These are phyloP conservation scores for Phytophthora quininea DNA, from an alignment of 352 stramenopile species.

Conservation along the genomic window DNA sequence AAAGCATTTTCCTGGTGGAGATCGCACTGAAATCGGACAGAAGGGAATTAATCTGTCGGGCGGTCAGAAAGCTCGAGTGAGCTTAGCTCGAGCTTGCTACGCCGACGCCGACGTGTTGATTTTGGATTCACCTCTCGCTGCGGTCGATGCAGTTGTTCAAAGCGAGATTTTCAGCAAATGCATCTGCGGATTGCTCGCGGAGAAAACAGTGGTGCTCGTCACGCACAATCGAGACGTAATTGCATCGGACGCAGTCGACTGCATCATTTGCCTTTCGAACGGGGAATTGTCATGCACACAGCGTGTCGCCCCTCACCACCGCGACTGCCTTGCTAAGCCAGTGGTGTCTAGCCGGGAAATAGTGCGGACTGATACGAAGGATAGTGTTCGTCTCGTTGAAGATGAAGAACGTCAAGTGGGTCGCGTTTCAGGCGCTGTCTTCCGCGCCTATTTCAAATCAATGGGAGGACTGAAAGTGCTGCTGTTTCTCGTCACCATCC, in stretches of 20 bases:
- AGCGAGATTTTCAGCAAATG: slow-evolving; percentile 83
- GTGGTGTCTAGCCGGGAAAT: not conserved
- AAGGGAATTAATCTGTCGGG: slow-evolving; percentile 94
- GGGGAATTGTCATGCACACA: not conserved
- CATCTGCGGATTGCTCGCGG: slow-evolving; percentile 27
- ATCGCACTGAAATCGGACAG: slow-evolving; percentile 95
- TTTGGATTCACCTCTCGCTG: slow-evolving; percentile 82
- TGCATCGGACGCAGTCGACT: slow-evolving; percentile 24
- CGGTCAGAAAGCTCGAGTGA: slow-evolving; percentile 88
- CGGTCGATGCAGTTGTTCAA: slow-evolving; percentile 90
- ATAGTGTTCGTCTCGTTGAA: slow-evolving; percentile 18
- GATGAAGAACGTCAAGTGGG: slow-evolving; percentile 36
- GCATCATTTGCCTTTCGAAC: slow-evolving; percentile 16
- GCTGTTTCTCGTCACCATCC: slow-evolving; percentile 7
- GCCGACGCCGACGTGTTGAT: slow-evolving; percentile 66
- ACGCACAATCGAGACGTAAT: slow-evolving; percentile 85
- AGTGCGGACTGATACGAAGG: not conserved
- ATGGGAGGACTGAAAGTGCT: slow-evolving; percentile 33
- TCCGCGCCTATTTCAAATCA: slow-evolving; percentile 31
- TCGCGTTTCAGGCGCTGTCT: slow-evolving; percentile 32
- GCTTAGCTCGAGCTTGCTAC: slow-evolving; percentile 67
- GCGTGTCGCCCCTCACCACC: not conserved
- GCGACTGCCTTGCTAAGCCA: slow-evolving; percentile 2
- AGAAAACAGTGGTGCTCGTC: slow-evolving; percentile 84
- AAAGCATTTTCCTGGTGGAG: slow-evolving; percentile 79